Evolutionary conservation across 2,329 filamentous ascomycete genomes (phyloP), one percentile per base, ranked within the genome.

Genomic region (Fusarium tanahbumbuense): DNA sequence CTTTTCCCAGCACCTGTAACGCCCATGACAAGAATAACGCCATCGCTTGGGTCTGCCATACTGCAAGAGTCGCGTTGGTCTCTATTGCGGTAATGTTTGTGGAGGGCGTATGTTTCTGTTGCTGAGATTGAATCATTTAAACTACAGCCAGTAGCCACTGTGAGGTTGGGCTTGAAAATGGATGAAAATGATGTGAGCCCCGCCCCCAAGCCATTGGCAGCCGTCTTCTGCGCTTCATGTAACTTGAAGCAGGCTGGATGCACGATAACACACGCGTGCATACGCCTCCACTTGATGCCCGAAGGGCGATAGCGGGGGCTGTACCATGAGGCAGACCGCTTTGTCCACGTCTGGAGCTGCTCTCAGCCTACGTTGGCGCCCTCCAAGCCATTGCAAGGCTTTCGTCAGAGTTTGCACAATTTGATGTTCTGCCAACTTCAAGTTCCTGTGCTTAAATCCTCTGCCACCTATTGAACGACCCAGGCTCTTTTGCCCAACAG

Each of bases 1-100:
- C 54, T 56, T 12, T 56, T 56, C 0, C 54, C 54, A 12, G 54
- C 54, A 13, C 54, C 54, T 1, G 54, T 56, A 16, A 49, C 54
- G 20, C 54, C 54, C 54, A 56, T 56, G 1, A 56, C 16, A 4
- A 56, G 16, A 18, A 56, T 56, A 8, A 56, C 20, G 5, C 56
- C 56, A 8, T 58, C 47, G 10, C 10, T 54, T 10, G 7, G 8
- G 18, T 37, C 22, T n/a, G 23, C 16, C 20, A 34, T 34, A 22
- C 16, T 32, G 18, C 9, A 6, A 27, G 8, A 2, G 7, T 27
- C 25, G 25, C n/a, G n/a, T n/a, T n/a, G n/a, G n/a, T n/a, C n/a
- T n/a, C n/a, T n/a, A n/a, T n/a, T n/a, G n/a, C n/a, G n/a, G n/a
- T n/a, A n/a, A n/a, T n/a, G n/a, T n/a, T n/a, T n/a, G n/a, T n/a